These are phyloP conservation scores for Acacia concinna DNA, from an alignment of 331 rosid species.

Conservation along the genomic window DNA sequence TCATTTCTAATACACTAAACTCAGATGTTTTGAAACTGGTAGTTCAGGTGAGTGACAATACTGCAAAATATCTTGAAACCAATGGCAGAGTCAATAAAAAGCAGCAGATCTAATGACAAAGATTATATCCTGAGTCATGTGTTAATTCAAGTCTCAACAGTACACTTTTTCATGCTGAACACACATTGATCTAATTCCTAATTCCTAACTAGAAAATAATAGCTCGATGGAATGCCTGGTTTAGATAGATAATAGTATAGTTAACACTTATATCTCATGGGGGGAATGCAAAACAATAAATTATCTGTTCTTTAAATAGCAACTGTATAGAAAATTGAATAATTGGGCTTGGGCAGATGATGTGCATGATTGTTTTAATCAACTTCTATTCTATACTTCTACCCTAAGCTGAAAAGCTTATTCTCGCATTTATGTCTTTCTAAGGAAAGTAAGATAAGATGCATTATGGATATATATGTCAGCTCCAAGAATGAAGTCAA, in stretches of 20 bases:
- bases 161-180: constrained; percentile 1
- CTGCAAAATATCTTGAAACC: background rate
- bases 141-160: background rate
- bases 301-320: constrained; percentile 3
- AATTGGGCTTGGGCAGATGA: constrained; percentile 12
- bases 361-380: constrained; percentile 5
- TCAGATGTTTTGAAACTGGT: background rate
- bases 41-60: background rate
- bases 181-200: background rate
- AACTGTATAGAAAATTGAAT: constrained; percentile 7
- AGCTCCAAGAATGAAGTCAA: constrained; percentile 88
- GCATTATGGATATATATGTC: constrained; percentile 80
- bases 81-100: background rate
- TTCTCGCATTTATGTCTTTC: constrained; percentile 19
- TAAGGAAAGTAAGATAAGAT: constrained; percentile 20
- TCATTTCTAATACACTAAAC: background rate
- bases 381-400: background rate
- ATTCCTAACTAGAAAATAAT: background rate
- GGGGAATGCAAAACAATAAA: background rate
- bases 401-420: background rate
- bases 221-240: background rate
- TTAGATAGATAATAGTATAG: background rate
- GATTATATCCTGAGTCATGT: background rate
- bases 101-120: background rate
- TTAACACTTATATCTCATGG: background rate